These are phyloP conservation scores for Leishmania martiniquensis DNA, from an alignment of 208 protist species.

Conservation along the genomic window DNA sequence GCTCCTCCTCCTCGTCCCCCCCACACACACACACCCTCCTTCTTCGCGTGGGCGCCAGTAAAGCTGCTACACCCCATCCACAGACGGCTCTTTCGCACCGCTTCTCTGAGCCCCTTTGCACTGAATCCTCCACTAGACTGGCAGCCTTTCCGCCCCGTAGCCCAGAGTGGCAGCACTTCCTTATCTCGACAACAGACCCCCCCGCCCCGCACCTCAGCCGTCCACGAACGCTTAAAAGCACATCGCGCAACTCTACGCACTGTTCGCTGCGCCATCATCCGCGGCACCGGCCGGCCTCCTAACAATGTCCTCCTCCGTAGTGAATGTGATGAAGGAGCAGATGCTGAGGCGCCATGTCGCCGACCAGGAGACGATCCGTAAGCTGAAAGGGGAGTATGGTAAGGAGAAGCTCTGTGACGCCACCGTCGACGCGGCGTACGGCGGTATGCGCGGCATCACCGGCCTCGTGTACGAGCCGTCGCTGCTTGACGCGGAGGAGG, in stretches of 20 bases:
- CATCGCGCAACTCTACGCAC: conserved; percentile 25
- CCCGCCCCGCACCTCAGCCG: no score
- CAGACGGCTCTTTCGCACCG: no score
- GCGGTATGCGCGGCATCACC: conserved; percentile 97
- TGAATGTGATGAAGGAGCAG: conserved; percentile 60
- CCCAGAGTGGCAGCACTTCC: no score
- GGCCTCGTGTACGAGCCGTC: conserved; percentile 97
- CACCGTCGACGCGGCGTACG: conserved; percentile 92
- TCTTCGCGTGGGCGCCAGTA: no score
- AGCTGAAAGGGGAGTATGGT: conserved; percentile 85
- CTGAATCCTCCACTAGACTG: no score
- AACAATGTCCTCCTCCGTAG: conserved; percentile 33
- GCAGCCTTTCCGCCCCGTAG: no score
- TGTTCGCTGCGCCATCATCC: conserved; percentile 29
- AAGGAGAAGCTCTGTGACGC: conserved; percentile 87
- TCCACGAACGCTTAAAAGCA: no score
- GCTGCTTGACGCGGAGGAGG: conserved; percentile 94
- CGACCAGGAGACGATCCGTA: conserved; percentile 73
- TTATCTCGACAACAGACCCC: no score
- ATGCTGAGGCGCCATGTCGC: conserved; percentile 39
- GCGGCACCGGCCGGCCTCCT: conserved; percentile 24
- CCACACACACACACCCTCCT: no score
- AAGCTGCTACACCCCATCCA: no score
- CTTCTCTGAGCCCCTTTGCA: no score
- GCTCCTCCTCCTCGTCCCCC: neutral